These are phyloP conservation scores for Coriaria nepalensis DNA, from an alignment of 306 rosid genomes.

Conservation along the genomic window DNA sequence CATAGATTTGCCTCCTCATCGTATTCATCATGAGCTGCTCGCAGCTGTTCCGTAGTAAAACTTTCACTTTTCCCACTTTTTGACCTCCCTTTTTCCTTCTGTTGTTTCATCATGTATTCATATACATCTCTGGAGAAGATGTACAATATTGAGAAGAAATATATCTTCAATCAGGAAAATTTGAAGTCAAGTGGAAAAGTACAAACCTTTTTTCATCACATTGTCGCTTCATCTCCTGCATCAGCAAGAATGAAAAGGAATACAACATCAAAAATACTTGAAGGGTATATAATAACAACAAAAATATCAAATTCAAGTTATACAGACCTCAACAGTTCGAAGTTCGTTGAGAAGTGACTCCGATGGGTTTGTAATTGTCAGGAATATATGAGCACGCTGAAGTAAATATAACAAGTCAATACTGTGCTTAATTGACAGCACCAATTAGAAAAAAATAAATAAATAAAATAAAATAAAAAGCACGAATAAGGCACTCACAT, in stretches of 20 bases:
- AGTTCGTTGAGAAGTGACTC: conserved; percentile 88
- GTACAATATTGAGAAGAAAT: conserved; percentile 27
- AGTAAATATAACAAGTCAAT: conserved; percentile 19
- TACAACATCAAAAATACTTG: neutral
- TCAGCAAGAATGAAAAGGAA: neutral
- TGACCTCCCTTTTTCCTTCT: conserved; percentile 67
- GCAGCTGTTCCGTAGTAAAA: conserved; percentile 52
- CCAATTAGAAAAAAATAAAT: neutral
- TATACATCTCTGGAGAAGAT: conserved; percentile 56
- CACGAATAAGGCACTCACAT: conserved; percentile 45
- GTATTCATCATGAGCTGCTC: conserved; percentile 51
- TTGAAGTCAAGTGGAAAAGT: conserved; percentile 5
- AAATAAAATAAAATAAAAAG: conserved; percentile 11
- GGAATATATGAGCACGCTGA: conserved; percentile 66
- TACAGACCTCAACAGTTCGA: conserved; percentile 78
- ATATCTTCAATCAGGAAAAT: conserved; percentile 11
- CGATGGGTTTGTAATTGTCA: conserved; percentile 72
- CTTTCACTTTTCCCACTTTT: conserved; percentile 56
- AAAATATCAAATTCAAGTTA: neutral
- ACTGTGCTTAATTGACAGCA: conserved; percentile 12
- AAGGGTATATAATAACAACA: neutral
- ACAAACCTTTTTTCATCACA: conserved; percentile 74
- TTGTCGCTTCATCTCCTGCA: conserved; percentile 91
- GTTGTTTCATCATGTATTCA: conserved; percentile 50
- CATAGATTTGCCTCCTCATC: conserved; percentile 64